phyloP scores from a whole-genome alignment of 139 green algal species.

The Closterium sp. region DNA sequence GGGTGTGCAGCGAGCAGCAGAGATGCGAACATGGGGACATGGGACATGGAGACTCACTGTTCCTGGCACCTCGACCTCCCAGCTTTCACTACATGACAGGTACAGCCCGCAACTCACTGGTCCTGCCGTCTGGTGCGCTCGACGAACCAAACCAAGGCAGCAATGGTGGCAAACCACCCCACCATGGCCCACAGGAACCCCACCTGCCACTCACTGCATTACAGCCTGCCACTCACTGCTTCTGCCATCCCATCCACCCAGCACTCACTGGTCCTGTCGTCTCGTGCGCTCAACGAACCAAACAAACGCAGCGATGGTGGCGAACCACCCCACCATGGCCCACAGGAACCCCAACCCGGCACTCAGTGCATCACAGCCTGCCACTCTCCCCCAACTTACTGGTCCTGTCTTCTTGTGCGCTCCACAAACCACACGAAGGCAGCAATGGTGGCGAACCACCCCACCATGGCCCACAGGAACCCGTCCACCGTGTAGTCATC shows the following conservation, averaged over 20 bases:
- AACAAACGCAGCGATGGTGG: neutral
- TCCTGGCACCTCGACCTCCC: too few relatives aligned
- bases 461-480: neutral
- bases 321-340: slow-evolving; percentile 5
- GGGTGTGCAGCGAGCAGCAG: too few relatives aligned
- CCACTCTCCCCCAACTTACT: neutral
- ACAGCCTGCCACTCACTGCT: too few relatives aligned
- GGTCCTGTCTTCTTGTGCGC: neutral
- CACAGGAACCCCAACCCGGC: neutral
- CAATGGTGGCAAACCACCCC: slow-evolving; percentile 7
- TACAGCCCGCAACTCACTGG: too few relatives aligned
- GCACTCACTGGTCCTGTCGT: neutral
- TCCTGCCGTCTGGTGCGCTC: neutral
- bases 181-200: slow-evolving; percentile 6
- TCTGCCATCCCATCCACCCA: neutral
- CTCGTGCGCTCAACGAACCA: neutral
- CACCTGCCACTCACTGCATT: too few relatives aligned
- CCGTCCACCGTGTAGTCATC: slow-evolving; percentile 26
- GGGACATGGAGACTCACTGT: too few relatives aligned
- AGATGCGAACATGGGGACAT: too few relatives aligned
- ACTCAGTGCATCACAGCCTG: too few relatives aligned
- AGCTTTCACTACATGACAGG: too few relatives aligned
- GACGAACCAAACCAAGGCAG: neutral
- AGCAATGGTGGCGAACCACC: neutral
- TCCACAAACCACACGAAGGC: slow-evolving; percentile 5